Percentiles rank a stretch among this genome's conserved stretches.
Evolutionary conservation across 2,329 filamentous ascomycete genomes (phyloP).

Genomic region (Myriosclerotinia scirpicola): DNA sequence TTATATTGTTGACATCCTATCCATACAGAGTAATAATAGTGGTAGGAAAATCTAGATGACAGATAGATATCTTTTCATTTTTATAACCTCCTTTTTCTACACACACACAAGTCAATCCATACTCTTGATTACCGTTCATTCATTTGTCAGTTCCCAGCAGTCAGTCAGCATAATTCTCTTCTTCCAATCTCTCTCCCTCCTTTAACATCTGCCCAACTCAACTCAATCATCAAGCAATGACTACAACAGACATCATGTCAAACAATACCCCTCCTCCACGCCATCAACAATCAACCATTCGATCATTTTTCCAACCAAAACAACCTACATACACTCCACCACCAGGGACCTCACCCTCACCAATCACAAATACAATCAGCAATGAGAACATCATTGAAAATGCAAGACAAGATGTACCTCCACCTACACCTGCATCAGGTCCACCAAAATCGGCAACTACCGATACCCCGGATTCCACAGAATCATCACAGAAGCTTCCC

Average conservation of each 20-base stretch:
- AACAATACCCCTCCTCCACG: constrained; percentile 23
- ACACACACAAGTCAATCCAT: too few relatives aligned
- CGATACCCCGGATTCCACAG: constrained; percentile 24
- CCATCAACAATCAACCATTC: constrained; percentile 55
- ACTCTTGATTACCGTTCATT: not conserved
- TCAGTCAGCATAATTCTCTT: not conserved
- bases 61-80: constrained; percentile 1
- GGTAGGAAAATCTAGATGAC: not conserved
- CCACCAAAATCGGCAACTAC: constrained; percentile 26
- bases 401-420: constrained; percentile 16
- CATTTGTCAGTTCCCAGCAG: not conserved
- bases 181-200: not conserved
- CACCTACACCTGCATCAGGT: constrained; percentile 32
- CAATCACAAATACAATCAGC: not conserved
- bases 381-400: not conserved
- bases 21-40: too few relatives aligned
- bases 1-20: too few relatives aligned
- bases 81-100: not conserved
- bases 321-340: constrained; percentile 48
- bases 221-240: not conserved
- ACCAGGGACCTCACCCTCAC: constrained; percentile 35
- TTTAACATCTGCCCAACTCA: not conserved
- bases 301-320: constrained; percentile 59
- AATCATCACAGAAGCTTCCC: constrained; percentile 36
- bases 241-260: constrained; percentile 6